Base-by-base conservation (phyloP, 495 filamentous ascomycete species). In the Neurospora sp. region DNA sequence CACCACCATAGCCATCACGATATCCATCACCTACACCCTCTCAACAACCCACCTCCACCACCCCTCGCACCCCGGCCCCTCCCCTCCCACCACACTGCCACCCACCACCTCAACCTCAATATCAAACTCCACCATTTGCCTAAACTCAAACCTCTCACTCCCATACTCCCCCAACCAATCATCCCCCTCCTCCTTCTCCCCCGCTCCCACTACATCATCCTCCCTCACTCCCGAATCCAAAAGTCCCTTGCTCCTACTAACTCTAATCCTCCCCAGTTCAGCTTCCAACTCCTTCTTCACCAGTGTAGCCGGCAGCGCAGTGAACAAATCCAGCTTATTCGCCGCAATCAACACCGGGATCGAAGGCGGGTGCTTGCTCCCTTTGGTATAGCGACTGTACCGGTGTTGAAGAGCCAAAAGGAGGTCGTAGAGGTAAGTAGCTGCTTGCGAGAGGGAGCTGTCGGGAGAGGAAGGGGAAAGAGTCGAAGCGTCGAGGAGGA, bases 271-370 rank as follows among this genome's bases (percentile, higher is more conserved):
- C 18, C 91, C 89, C 75, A 98, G 90, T 81, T 98, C 96, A 31
- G 85, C 85, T 80, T 98, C 95, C 11, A 99, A 83, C 69, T 87
- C 87, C 72, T 85, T 88, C 79, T 89, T 90, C 35, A 98, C 93
- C 40, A 97, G 86, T 3, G 87, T 85, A 2, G 93, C 89, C 0
- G 96, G 96, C 69, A 97, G 83, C 12, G 96, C 95, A 0, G 96
- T 98, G 80, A 99, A 99, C 14, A 98, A 84, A 81, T 99, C 96
- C 70, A 94, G 86, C 85, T 99, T 99, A 80, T 98, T 98, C 44
- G 94, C 95, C 5, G 93, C 95, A 46, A 99, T 83, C 23, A 98
- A 83, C 3, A 99, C 88, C 0, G 92, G 89, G 39, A 96, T 86
- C 23, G 89, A 87, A 18, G 86, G 81, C 4, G 89, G 88, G 2